phyloP scores from a whole-genome alignment of 768 basidiomycete species.

The Tubosaeta sp. region DNA sequence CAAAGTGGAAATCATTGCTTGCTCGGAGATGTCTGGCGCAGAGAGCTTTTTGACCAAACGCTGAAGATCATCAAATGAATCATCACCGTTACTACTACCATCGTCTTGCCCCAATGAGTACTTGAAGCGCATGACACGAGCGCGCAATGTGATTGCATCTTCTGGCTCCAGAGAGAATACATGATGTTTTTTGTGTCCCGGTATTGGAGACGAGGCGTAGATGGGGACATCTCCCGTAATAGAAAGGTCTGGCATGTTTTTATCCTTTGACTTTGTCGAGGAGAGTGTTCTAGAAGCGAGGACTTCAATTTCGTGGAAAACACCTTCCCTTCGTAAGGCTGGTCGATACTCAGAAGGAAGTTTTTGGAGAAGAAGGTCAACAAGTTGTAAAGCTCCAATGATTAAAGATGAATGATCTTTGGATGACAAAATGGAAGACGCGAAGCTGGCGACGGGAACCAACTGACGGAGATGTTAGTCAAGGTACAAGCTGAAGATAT shows the following conservation, averaged over 20 bases:
- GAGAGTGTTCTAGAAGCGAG: conserved; percentile 63
- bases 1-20: conserved; percentile 57
- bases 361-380: conserved; percentile 85
- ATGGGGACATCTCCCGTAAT: conserved; percentile 34
- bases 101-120: conserved; percentile 59
- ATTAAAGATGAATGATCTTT: conserved; percentile 87
- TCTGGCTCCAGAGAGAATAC: conserved; percentile 74
- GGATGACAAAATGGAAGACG: conserved; percentile 89
- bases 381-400: conserved; percentile 86
- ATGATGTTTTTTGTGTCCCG: conserved; percentile 66
- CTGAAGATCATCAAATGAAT: conserved; percentile 60
- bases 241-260: conserved; percentile 31
- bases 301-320: conserved; percentile 88
- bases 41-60: conserved; percentile 64
- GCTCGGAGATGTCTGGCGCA: conserved; percentile 51
- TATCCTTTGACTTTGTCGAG: conserved; percentile 49
- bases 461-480: conserved; percentile 44
- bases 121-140: conserved; percentile 84
- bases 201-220: conserved; percentile 44
- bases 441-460: conserved; percentile 93
- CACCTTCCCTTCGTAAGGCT: conserved; percentile 90
- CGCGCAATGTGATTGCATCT: conserved; percentile 90
- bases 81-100: conserved; percentile 50
- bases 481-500: background rate
- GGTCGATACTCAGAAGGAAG: conserved; percentile 81